These are phyloP conservation scores for Myxozyma nipponensis DNA, from an alignment of 805 yeast genomes.

Conservation along the genomic window DNA sequence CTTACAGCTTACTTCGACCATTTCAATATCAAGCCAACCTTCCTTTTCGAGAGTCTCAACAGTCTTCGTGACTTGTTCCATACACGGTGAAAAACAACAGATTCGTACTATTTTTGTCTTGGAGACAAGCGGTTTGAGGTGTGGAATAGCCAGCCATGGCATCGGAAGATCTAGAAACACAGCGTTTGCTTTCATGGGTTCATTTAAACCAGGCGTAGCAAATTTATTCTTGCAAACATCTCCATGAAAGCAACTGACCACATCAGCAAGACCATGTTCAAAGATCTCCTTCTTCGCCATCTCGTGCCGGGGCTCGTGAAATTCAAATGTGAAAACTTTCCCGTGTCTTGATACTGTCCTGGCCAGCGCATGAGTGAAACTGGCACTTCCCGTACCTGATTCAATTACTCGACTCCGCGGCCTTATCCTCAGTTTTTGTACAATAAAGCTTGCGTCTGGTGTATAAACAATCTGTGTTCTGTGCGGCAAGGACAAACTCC, in stretches of 20 bases:
- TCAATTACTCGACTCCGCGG: constrained; percentile 81
- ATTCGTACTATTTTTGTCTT: constrained; percentile 55
- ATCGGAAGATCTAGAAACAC: constrained; percentile 91
- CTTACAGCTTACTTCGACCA: constrained; percentile 83
- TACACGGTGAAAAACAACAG: constrained; percentile 97
- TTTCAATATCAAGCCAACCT: constrained; percentile 84
- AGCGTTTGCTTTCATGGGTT: constrained; percentile 52
- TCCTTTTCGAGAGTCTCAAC: constrained; percentile 64
- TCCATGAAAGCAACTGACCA: constrained; percentile 74
- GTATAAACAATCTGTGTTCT: constrained; percentile 97
- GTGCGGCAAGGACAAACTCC: constrained; percentile 96
- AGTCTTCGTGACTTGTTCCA: constrained; percentile 91
- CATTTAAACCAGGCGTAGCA: constrained; percentile 37
- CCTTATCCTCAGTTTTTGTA: constrained; percentile 71
- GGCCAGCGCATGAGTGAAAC: constrained; percentile 88
- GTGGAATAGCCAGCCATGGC: constrained; percentile 94
- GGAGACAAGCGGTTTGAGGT: constrained; percentile 57
- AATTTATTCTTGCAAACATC: constrained; percentile 93
- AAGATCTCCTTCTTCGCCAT: constrained; percentile 78
- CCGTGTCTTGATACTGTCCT: constrained; percentile 66
- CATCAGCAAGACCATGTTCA: constrained; percentile 58
- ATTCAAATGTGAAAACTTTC: constrained; percentile 77
- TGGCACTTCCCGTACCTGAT: constrained; percentile 98
- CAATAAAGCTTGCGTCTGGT: constrained; percentile 87
- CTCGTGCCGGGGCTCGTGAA: constrained; percentile 75